A percentile compares a stretch with the other conserved stretches of the same genome.
Evolutionary conservation across 192 early-diverging fungal genomes (phyloP).

Genomic region (Diversispora eburnea): DNA sequence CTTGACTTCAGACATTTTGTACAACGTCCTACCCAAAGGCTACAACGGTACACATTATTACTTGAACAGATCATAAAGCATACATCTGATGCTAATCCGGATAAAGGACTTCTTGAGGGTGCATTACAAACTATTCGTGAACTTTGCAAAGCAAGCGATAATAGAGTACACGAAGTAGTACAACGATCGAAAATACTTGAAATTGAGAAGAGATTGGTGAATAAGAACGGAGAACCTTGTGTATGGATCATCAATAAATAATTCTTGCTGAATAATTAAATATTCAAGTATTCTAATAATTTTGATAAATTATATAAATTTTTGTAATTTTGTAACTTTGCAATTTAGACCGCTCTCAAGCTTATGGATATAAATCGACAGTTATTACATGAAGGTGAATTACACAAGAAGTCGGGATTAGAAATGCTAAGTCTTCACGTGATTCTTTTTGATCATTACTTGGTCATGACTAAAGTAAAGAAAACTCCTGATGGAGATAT

Average conservation of each 20-base stretch:
- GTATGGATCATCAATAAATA: background rate
- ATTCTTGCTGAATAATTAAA: background rate
- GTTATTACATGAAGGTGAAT: constrained; percentile 25
- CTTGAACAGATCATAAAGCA: constrained; percentile 67
- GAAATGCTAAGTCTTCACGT: constrained; percentile 56
- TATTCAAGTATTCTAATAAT: background rate
- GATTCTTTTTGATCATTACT: constrained; percentile 84
- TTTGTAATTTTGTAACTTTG: background rate
- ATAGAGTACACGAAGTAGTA: constrained; percentile 65
- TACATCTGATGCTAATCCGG: constrained; percentile 63
- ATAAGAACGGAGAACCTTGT: constrained; percentile 13
- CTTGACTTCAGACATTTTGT: constrained; percentile 38
- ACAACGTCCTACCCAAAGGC: constrained; percentile 62
- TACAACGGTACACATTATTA: constrained; percentile 75
- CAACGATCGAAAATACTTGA: constrained; percentile 63
- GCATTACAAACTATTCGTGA: constrained; percentile 53
- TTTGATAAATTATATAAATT: background rate
- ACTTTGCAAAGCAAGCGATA: constrained; percentile 63
- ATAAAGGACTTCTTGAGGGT: constrained; percentile 56
- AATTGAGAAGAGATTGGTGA: constrained; percentile 39
- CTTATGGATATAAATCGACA: constrained; percentile 9
- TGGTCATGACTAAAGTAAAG: constrained; percentile 71
- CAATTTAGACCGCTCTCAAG: constrained; percentile 10
- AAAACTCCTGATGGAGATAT: constrained; percentile 53
- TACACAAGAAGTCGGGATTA: constrained; percentile 1